These are phyloP conservation scores for Syzygium syzygioides DNA, from an alignment of 441 rosid genomes.

Conservation along the genomic window DNA sequence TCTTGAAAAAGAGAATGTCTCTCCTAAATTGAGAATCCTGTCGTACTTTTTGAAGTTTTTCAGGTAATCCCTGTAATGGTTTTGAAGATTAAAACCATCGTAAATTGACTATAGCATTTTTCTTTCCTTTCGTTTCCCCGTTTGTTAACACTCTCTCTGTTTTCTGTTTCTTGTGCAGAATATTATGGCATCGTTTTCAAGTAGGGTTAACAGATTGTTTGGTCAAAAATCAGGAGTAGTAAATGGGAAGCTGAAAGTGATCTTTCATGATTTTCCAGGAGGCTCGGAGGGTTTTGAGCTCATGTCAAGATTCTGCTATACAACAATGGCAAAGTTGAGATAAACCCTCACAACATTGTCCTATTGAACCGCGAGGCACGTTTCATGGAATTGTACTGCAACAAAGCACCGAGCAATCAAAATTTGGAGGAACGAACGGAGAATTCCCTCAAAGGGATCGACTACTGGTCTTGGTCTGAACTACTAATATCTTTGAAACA, in stretches of 20 bases:
- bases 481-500: conserved; percentile 35
- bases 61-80: background rate
- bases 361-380: conserved; percentile 32
- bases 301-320: conserved; percentile 37
- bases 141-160: background rate
- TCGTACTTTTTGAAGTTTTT: background rate
- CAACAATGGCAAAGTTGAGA: conserved; percentile 26
- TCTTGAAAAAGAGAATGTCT: background rate
- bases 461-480: conserved; percentile 53
- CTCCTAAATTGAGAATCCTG: background rate
- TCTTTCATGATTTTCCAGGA: conserved; percentile 48
- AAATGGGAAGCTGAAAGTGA: conserved; percentile 25
- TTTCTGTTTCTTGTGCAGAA: conserved; percentile 20
- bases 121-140: background rate
- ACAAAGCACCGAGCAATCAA: background rate
- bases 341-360: conserved; percentile 30
- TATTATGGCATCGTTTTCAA: conserved; percentile 29
- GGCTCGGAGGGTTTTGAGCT: conserved; percentile 56
- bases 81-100: background rate
- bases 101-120: background rate
- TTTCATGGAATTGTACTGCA: conserved; percentile 38
- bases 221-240: background rate
- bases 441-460: conserved; percentile 28
- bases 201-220: conserved; percentile 29
- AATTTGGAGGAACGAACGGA: conserved; percentile 24